Conservation (phyloP, 768 basidiomycete genomes). For the Tricholoma flavovirens region DNA sequence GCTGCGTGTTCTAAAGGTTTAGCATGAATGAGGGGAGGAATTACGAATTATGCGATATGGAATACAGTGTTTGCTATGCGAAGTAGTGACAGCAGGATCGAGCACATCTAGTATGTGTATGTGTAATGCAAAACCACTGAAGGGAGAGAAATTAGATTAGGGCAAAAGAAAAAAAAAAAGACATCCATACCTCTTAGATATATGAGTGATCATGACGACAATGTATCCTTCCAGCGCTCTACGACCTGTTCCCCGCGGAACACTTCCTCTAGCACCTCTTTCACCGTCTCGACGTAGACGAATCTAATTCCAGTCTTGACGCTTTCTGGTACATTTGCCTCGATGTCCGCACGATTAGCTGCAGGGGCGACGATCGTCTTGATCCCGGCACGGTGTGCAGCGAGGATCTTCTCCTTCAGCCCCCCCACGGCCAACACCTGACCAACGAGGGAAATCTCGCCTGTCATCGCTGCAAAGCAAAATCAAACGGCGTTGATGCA, state of each 20-base stretch:
- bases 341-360: constrained; percentile 90
- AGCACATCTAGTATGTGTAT: constrained; percentile 10
- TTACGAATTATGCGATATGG: constrained; percentile 9
- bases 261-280: constrained; percentile 83
- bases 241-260: constrained; percentile 59
- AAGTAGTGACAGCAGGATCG: constrained; percentile 6
- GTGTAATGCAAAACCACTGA: background rate
- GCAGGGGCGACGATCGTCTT: constrained; percentile 84
- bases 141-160: background rate
- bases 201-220: constrained; percentile 7
- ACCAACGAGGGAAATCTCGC: constrained; percentile 94
- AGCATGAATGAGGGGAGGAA: background rate
- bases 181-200: constrained; percentile 6
- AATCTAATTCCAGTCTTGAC: constrained; percentile 94
- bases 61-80: constrained; percentile 14
- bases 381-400: constrained; percentile 95
- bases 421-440: constrained; percentile 97
- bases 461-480: constrained; percentile 78
- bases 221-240: constrained; percentile 65
- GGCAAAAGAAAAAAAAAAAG: background rate
- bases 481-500: background rate
- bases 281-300: constrained; percentile 92
- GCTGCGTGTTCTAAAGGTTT: background rate
- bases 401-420: constrained; percentile 92
- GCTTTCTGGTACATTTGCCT: constrained; percentile 94